These are phyloP conservation scores for Hirsutella minnesotensis DNA, from an alignment of 2,329 filamentous ascomycete species.

Conservation along the genomic window DNA sequence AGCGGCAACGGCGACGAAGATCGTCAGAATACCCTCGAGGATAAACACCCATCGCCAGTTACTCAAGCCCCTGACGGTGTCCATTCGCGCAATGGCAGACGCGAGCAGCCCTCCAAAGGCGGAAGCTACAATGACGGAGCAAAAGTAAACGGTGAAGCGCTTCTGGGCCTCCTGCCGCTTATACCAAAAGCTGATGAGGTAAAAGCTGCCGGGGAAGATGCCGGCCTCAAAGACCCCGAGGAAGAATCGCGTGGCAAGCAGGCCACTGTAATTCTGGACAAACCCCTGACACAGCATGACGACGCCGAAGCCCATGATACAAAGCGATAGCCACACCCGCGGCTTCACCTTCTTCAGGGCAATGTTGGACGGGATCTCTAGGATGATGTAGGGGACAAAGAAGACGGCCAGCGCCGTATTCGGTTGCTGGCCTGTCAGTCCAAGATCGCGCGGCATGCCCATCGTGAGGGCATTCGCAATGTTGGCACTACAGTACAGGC, in stretches of 20 bases:
- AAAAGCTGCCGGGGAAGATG: not conserved
- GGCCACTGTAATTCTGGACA: not conserved
- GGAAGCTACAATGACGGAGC: not conserved
- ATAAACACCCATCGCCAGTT: not conserved
- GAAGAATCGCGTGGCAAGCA: not conserved
- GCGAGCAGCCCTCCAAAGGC: not conserved
- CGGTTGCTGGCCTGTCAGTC: not conserved
- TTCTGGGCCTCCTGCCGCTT: not conserved
- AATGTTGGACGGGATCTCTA: not conserved
- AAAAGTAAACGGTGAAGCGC: not conserved
- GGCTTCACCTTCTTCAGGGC: not conserved
- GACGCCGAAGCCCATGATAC: not conserved
- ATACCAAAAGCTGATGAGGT: not conserved
- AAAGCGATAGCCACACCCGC: not conserved
- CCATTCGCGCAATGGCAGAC: not conserved
- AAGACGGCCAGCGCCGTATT: not conserved
- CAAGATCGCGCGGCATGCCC: not conserved
- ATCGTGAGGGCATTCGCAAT: not conserved
- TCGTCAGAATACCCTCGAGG: not conserved
- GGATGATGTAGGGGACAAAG: not conserved
- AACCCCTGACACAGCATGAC: not conserved
- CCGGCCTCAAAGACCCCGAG: not conserved
- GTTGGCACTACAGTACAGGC: not conserved
- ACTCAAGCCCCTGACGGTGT: not conserved
- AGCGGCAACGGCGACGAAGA: not conserved